These are phyloP conservation scores for Echinosophora koreensis DNA, from an alignment of 306 rosid genomes.

Conservation along the genomic window DNA sequence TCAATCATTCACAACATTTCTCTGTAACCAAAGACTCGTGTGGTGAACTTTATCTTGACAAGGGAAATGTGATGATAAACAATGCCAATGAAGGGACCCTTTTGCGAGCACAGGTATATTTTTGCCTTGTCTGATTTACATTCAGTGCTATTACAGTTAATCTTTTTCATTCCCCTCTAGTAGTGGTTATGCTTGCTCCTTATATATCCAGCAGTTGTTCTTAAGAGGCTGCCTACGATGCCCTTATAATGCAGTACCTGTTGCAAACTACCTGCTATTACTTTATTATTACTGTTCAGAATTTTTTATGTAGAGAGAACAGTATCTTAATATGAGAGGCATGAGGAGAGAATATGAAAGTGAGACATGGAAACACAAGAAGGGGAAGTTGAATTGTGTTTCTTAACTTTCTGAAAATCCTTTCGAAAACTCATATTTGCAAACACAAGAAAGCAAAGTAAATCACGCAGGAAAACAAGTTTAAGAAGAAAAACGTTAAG, in stretches of 20 bases:
- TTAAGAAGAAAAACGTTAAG: too few relatives aligned
- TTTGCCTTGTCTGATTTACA: conserved; percentile 7
- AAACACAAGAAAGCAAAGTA: too few relatives aligned
- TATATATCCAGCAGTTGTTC: not conserved
- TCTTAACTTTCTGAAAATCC: too few relatives aligned
- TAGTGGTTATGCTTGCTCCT: not conserved
- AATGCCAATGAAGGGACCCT: conserved; percentile 55
- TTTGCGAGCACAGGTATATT: conserved; percentile 71
- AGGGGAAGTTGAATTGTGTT: too few relatives aligned
- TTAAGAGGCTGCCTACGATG: not conserved
- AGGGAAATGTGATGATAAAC: conserved; percentile 45
- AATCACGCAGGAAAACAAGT: too few relatives aligned
- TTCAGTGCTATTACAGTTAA: conserved; percentile 25
- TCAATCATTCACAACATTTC: conserved; percentile 50
- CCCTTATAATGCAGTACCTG: too few relatives aligned
- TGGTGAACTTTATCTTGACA: conserved; percentile 53
- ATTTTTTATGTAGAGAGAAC: conserved; percentile 23
- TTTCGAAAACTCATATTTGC: too few relatives aligned
- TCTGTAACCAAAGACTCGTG: conserved; percentile 46
- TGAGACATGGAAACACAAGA: too few relatives aligned
- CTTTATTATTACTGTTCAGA: not conserved
- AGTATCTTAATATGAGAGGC: conserved; percentile 21
- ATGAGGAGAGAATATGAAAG: not conserved
- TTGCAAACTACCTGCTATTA: conserved; percentile 33
- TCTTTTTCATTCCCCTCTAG: conserved; percentile 33